These are phyloP conservation scores for Oleoguttula mirabilis DNA, from an alignment of 495 filamentous ascomycete species.

Conservation along the genomic window DNA sequence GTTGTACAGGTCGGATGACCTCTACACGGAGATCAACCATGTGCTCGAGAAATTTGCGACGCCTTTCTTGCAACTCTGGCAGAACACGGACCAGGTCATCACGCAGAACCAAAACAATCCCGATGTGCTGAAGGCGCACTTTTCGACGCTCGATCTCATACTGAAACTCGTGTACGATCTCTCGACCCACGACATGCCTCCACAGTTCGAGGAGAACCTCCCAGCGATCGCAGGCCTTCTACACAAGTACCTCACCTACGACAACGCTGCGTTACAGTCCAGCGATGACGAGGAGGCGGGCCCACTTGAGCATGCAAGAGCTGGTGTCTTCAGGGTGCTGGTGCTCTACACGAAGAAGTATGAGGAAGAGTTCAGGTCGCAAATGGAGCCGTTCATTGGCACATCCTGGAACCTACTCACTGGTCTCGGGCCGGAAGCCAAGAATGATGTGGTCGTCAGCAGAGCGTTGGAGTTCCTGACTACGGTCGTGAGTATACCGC, in stretches of 20 bases:
- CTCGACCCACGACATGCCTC: slow-evolving; percentile 89
- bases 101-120: slow-evolving; percentile 63
- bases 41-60: slow-evolving; percentile 70
- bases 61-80: slow-evolving; percentile 61
- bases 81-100: slow-evolving; percentile 70
- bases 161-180: slow-evolving; percentile 91
- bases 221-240: slow-evolving; percentile 59
- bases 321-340: slow-evolving; percentile 81
- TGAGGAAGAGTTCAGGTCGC: slow-evolving; percentile 74
- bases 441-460: slow-evolving; percentile 93
- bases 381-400: slow-evolving; percentile 68
- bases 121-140: slow-evolving; percentile 55
- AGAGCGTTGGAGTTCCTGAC: slow-evolving; percentile 88
- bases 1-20: slow-evolving; percentile 75
- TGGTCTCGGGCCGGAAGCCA: slow-evolving; percentile 69
- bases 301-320: slow-evolving; percentile 69
- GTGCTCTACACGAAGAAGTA: slow-evolving; percentile 85
- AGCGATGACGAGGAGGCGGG: slow-evolving; percentile 82
- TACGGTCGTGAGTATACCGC: slow-evolving; percentile 60
- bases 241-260: slow-evolving; percentile 86
- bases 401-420: slow-evolving; percentile 88
- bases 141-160: slow-evolving; percentile 71
- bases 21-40: slow-evolving; percentile 90
- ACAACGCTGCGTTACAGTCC: slow-evolving; percentile 66
- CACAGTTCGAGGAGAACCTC: slow-evolving; percentile 80